phyloP scores from a whole-genome alignment of 495 filamentous ascomycete genomes.

The Ramalina intermedia region DNA sequence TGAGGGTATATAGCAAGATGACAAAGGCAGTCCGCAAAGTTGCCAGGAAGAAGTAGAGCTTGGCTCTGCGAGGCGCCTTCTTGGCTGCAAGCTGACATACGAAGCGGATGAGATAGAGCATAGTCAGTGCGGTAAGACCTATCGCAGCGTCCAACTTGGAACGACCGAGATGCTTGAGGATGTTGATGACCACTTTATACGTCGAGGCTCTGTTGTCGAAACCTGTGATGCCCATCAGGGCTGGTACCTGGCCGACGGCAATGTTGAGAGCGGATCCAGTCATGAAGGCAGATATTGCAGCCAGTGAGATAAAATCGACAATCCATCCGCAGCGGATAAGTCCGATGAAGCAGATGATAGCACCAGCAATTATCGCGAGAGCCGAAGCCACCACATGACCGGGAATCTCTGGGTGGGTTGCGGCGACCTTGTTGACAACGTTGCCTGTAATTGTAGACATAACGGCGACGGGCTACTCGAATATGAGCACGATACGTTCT shows the following conservation, averaged over 20 bases:
- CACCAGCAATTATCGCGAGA: slow-evolving; percentile 66
- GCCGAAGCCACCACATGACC: slow-evolving; percentile 57
- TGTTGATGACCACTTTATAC: slow-evolving; percentile 79
- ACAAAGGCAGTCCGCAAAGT: slow-evolving; percentile 87
- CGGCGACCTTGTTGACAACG: slow-evolving; percentile 48
- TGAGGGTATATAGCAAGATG: slow-evolving; percentile 83
- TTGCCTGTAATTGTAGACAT: slow-evolving; percentile 82
- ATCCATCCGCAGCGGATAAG: slow-evolving; percentile 75
- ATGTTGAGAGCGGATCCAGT: slow-evolving; percentile 93
- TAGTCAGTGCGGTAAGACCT: slow-evolving; percentile 65
- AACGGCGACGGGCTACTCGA: slow-evolving; percentile 73
- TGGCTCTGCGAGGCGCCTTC: slow-evolving; percentile 53
- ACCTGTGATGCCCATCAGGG: slow-evolving; percentile 68
- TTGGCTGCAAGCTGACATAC: slow-evolving; percentile 51
- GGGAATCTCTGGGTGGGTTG: slow-evolving; percentile 41
- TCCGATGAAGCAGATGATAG: slow-evolving; percentile 71
- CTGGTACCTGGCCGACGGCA: slow-evolving; percentile 70
- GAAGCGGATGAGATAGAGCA: slow-evolving; percentile 72
- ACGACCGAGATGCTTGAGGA: slow-evolving; percentile 55
- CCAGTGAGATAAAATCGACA: slow-evolving; percentile 87
- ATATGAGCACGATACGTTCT: slow-evolving; percentile 3
- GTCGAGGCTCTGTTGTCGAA: slow-evolving; percentile 59
- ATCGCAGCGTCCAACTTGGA: slow-evolving; percentile 72
- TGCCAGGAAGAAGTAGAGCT: slow-evolving; percentile 73
- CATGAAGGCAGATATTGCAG: slow-evolving; percentile 93